A percentile compares a stretch with the other conserved stretches of the same genome.
These are phyloP conservation scores for Trapa incisa DNA, from an alignment of 345 rosid species.

Conservation along the genomic window DNA sequence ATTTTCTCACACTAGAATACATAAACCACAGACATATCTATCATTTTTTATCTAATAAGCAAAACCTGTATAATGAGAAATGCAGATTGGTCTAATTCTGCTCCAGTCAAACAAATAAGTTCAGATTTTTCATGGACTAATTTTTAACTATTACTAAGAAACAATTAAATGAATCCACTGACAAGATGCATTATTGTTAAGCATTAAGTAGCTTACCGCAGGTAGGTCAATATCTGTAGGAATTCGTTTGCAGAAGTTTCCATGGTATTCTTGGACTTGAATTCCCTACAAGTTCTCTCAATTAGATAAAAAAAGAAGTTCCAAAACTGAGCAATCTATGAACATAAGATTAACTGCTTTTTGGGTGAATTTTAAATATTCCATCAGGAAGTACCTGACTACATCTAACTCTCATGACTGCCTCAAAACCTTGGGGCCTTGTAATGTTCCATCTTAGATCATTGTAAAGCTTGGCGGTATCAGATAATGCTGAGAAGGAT, in stretches of 20 bases:
- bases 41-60: not conserved
- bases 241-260: conserved; percentile 93
- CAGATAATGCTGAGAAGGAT: conserved; percentile 87
- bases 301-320: not conserved
- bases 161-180: not conserved
- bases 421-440: conserved; percentile 98
- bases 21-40: not conserved
- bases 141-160: not conserved
- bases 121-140: not conserved
- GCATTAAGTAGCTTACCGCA: conserved; percentile 34
- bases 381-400: conserved; percentile 47
- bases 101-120: not conserved
- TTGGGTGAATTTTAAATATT: not conserved
- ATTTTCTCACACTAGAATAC: not conserved
- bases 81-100: not conserved
- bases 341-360: not conserved
- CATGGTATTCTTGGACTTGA: conserved; percentile 89
- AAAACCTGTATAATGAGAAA: not conserved
- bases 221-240: conserved; percentile 93
- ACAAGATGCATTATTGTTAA: too few species aligned
- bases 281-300: conserved; percentile 50
- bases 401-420: conserved; percentile 95
- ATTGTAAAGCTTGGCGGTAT: conserved; percentile 87
- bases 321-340: not conserved
- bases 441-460: conserved; percentile 97